Evolutionary conservation across 768 basidiomycete genomes (phyloP).

Genomic region (Dioszegia hungarica): DNA sequence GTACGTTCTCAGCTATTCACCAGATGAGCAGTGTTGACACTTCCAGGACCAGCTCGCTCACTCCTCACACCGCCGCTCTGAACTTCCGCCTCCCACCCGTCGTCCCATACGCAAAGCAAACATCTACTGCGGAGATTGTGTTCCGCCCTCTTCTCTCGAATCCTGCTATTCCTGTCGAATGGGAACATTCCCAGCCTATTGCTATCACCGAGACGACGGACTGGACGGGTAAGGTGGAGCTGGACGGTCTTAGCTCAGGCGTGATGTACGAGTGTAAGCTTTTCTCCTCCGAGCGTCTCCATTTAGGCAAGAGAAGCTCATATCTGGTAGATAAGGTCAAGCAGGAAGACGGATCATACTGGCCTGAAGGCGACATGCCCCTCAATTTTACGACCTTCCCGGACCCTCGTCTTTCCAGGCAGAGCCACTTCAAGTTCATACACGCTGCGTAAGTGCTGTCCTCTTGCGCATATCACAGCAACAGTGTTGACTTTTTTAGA

Average conservation of each 20-base stretch:
- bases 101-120: background rate
- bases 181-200: conserved; percentile 12
- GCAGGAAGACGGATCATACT: background rate
- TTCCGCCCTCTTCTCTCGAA: conserved; percentile 7
- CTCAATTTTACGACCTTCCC: conserved; percentile 22
- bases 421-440: conserved; percentile 14
- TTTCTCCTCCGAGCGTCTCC: too few relatives aligned
- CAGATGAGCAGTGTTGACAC: background rate
- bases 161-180: background rate
- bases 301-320: background rate
- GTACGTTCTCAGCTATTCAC: background rate
- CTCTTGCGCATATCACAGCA: too few relatives aligned
- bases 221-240: conserved; percentile 7
- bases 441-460: conserved; percentile 19
- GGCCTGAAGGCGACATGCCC: background rate
- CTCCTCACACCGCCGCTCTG: conserved; percentile 9
- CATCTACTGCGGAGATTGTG: background rate
- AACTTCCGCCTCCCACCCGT: conserved; percentile 7
- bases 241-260: conserved; percentile 7
- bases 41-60: background rate
- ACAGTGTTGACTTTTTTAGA: too few relatives aligned
- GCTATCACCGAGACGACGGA: background rate
- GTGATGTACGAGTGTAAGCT: conserved; percentile 16
- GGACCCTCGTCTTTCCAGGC: background rate
- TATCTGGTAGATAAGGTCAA: conserved; percentile 1